Percentiles rank a stretch among this genome's conserved stretches.
These are phyloP conservation scores for Pichia eremophila DNA, from an alignment of 805 yeast genomes.

Conservation along the genomic window DNA sequence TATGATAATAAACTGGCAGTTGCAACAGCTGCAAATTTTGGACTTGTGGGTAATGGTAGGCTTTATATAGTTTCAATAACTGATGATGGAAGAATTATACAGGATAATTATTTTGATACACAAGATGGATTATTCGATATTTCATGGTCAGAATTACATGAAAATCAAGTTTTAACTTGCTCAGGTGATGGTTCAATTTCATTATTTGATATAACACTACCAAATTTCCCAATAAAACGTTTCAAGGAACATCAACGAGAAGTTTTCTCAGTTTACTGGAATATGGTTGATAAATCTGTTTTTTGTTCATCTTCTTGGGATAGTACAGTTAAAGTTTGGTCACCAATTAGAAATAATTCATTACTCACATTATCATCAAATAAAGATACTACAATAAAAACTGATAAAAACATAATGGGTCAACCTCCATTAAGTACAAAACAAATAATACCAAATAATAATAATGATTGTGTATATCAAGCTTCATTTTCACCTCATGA, in stretches of 20 bases:
- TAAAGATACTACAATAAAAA: conserved; percentile 16
- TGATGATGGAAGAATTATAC: conserved; percentile 50
- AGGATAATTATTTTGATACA: conserved; percentile 62
- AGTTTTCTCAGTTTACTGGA: conserved; percentile 31
- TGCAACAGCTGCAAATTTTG: conserved; percentile 86
- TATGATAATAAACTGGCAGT: conserved; percentile 85
- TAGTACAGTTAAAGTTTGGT: conserved; percentile 75
- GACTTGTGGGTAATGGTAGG: conserved; percentile 90
- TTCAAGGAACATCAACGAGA: conserved; percentile 61
- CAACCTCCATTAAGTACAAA: conserved; percentile 30
- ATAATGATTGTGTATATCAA: conserved; percentile 60
- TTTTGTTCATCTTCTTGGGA: conserved; percentile 90
- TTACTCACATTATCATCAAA: conserved; percentile 42
- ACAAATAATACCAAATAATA: conserved; percentile 25
- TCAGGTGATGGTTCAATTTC: conserved; percentile 88
- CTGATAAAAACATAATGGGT: conserved; percentile 10
- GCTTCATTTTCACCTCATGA: conserved; percentile 81
- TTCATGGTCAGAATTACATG: conserved; percentile 87
- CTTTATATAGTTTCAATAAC: conserved; percentile 61
- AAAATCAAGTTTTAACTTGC: conserved; percentile 73
- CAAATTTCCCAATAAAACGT: conserved; percentile 62
- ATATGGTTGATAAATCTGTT: conserved; percentile 34
- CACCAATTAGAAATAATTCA: conserved; percentile 49
- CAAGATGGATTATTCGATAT: conserved; percentile 88
- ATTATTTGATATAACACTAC: conserved; percentile 64